Evolutionary conservation across 2,329 filamentous ascomycete genomes (phyloP).

Genomic region (Colletotrichum siamense): DNA sequence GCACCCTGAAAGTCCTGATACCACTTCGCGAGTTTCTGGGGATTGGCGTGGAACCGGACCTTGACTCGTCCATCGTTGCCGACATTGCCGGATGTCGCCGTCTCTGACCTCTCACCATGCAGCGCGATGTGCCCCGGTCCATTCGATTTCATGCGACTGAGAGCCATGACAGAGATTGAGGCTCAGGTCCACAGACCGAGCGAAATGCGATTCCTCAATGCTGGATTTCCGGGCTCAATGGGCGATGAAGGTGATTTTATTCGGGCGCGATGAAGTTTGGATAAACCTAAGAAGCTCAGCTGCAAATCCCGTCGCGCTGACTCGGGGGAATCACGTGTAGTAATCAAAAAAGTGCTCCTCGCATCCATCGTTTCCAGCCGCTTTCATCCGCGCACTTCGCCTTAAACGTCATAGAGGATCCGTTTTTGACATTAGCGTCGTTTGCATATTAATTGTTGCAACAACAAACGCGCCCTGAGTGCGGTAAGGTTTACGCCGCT

Average conservation of each 20-base stretch:
- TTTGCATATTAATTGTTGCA: not conserved
- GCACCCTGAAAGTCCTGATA: slow-evolving; percentile 25
- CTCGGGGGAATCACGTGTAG: slow-evolving; percentile 9
- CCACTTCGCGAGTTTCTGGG: slow-evolving; percentile 30
- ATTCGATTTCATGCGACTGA: slow-evolving; percentile 31
- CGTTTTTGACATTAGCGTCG: not conserved
- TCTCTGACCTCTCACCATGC: slow-evolving; percentile 25
- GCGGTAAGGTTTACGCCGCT: not conserved
- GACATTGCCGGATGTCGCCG: slow-evolving; percentile 29
- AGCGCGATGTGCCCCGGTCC: slow-evolving; percentile 31
- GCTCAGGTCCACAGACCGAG: not conserved
- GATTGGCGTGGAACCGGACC: slow-evolving; percentile 34
- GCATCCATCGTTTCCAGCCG: not conserved
- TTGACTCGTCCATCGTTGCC: slow-evolving; percentile 34
- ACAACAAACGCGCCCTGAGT: not conserved
- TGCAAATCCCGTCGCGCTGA: not conserved
- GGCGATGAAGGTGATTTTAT: not conserved
- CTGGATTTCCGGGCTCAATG: not conserved
- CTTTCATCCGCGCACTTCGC: not conserved
- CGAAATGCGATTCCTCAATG: not conserved
- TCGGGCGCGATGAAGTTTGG: not conserved
- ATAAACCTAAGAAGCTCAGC: not conserved
- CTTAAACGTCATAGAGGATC: slow-evolving; percentile 3
- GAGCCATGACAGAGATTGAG: slow-evolving; percentile 24
- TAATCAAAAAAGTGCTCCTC: not conserved